Percentiles rank a stretch among this genome's conserved stretches.
phyloP scores from a whole-genome alignment of 306 rosid species.

The Corylus heterophylla region DNA sequence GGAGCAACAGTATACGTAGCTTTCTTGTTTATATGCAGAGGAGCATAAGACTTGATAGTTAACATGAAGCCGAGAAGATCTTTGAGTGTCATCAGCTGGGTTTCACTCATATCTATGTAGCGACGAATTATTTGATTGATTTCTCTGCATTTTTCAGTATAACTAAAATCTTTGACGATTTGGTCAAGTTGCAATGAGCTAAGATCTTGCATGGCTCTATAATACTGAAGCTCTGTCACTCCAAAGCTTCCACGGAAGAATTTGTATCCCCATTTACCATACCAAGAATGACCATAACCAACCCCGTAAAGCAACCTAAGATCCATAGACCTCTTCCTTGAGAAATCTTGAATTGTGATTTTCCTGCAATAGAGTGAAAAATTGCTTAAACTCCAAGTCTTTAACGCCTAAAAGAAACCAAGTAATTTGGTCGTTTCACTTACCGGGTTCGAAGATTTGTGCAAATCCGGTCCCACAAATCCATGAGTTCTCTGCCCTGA shows the following conservation, averaged over 20 bases:
- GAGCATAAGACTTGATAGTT: constrained; percentile 55
- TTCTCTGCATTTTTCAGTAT: constrained; percentile 35
- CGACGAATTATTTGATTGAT: constrained; percentile 62
- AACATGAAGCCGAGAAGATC: constrained; percentile 85
- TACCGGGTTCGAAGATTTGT: constrained; percentile 64
- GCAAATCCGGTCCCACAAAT: constrained; percentile 85
- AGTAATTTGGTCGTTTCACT: not conserved
- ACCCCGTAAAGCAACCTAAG: constrained; percentile 86
- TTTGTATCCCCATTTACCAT: constrained; percentile 83
- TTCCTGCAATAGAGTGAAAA: constrained; percentile 45
- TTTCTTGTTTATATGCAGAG: constrained; percentile 29
- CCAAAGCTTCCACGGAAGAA: constrained; percentile 81
- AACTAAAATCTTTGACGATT: constrained; percentile 41
- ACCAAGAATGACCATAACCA: constrained; percentile 87
- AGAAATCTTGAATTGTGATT: constrained; percentile 66
- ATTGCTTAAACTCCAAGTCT: not conserved
- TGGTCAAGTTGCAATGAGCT: constrained; percentile 60
- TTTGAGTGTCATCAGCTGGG: constrained; percentile 55
- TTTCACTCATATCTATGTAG: constrained; percentile 78
- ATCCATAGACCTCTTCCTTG: constrained; percentile 73
- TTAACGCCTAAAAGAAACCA: not conserved
- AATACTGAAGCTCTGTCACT: constrained; percentile 47
- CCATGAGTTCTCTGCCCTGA: constrained; percentile 77
- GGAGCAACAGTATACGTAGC: constrained; percentile 17
- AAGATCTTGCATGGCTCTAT: constrained; percentile 53